Conservation (phyloP, 345 rosid genomes). For the Eutrema yunnanense region DNA sequence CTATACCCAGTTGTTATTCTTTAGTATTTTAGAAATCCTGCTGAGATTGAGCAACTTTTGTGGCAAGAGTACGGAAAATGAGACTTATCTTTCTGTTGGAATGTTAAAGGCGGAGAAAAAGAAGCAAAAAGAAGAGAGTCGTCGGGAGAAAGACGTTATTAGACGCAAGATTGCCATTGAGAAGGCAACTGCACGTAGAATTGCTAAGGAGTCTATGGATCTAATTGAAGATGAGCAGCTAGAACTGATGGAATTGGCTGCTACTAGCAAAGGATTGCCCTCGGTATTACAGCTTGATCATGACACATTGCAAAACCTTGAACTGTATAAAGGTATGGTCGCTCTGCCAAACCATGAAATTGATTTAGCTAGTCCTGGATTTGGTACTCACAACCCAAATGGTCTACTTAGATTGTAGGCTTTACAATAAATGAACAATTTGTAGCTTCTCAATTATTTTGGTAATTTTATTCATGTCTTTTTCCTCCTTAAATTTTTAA, state of each 20-base stretch:
- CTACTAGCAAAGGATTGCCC: constrained; percentile 69
- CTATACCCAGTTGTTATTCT: background rate
- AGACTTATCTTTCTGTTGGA: constrained; percentile 11
- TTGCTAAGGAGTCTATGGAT: constrained; percentile 98
- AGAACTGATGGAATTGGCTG: constrained; percentile 98
- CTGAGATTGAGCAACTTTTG: constrained; percentile 9
- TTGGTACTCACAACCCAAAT: background rate
- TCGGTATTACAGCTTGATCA: constrained; percentile 80
- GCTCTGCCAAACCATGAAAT: background rate
- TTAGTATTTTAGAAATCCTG: background rate
- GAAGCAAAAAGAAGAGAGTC: constrained; percentile 85
- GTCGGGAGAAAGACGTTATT: constrained; percentile 79
- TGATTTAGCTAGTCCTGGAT: constrained; percentile 3
- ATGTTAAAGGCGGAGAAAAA: constrained; percentile 71
- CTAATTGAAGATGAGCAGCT: constrained; percentile 98
- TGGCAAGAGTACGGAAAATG: background rate
- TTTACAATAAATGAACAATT: background rate
- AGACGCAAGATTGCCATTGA: constrained; percentile 86
- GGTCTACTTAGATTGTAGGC: background rate
- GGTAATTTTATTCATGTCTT: background rate
- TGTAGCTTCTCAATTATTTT: background rate
- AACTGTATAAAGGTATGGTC: constrained; percentile 67
- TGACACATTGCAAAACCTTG: constrained; percentile 77
- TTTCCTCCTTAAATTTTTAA: background rate
- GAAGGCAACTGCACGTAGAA: constrained; percentile 95